A percentile compares a stretch with the other conserved stretches of the same genome.
Evolutionary conservation across 768 basidiomycete genomes (phyloP).

Genomic region (Coprinopsis cinerea): DNA sequence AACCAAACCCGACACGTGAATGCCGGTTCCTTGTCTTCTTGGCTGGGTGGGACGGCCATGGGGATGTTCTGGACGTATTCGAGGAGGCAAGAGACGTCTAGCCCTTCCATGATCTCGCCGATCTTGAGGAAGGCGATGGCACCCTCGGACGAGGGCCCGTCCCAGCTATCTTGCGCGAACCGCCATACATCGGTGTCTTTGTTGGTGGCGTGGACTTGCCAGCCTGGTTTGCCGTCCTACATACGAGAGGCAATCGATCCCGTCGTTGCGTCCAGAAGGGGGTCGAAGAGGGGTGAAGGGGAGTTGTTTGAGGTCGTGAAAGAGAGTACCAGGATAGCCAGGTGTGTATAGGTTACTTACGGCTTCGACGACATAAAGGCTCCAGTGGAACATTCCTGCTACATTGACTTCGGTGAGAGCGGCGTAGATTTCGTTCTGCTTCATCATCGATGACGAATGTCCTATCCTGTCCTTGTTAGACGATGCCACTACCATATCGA

Average conservation of each 20-base stretch:
- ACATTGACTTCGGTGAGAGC: conserved; percentile 3
- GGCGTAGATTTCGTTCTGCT: conserved; percentile 6
- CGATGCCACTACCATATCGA: no score
- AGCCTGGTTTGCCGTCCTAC: background rate
- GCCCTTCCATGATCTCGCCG: conserved; percentile 7
- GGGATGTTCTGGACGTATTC: conserved; percentile 8
- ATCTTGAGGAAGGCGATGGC: conserved; percentile 6
- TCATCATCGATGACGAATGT: no score
- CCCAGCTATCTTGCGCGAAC: conserved; percentile 3
- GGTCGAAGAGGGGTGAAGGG: no score
- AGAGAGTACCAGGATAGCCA: background rate
- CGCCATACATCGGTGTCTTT: conserved; percentile 2
- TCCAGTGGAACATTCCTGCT: conserved; percentile 4
- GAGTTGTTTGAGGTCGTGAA: no score
- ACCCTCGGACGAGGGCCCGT: background rate
- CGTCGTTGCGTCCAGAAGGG: no score
- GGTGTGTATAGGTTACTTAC: background rate
- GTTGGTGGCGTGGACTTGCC: background rate
- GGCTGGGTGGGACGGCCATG: conserved; percentile 5
- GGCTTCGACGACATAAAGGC: conserved; percentile 2
- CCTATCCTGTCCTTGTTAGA: no score
- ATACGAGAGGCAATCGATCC: no score
- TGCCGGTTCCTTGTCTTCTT: conserved; percentile 6
- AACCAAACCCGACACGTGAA: conserved; percentile 14
- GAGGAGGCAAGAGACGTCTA: conserved; percentile 4